Base-by-base conservation (phyloP, 129 eudicot species). In the Pseudognaphalium luteoalbum region DNA sequence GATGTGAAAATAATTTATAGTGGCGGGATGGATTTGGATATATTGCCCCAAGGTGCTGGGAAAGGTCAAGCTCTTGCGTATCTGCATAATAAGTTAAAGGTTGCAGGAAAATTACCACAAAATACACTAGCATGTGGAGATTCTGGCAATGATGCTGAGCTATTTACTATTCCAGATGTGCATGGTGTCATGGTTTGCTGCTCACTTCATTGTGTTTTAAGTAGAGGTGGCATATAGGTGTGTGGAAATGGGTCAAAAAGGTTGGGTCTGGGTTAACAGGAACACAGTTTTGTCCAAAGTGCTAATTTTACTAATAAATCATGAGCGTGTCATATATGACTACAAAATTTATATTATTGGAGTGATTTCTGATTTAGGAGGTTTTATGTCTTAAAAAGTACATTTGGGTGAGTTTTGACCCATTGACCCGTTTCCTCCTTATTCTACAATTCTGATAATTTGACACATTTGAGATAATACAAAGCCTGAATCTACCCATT, bases 21-120 rank as follows among this genome's bases (percentile, higher is more conserved):
- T 78, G 97, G 97, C 8, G 98, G 97, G 39, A 83, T 85, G 83
- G 97, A 94, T 78, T 76, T 91, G 84, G 98, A 94, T 78, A 87
- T 94, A 68, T 81, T 94, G 79, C 96, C 98, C 30, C 90, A 94
- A 91, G 93, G 96, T 72, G 97, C 99, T 78, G 99, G 99, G 8
- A 94, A 94, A 91, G 99, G 97, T 37, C 96, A 94, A 81, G 99
- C 98, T 72, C 93, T 94, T 74, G 96, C 98, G 71, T 94, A 94
- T 83, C 69, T 94, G 83, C 98, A 72, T 47, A 84, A 86, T 61
- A 91, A 84, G 74, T 83, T 94, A 30, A 89, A 83, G 57, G 76
- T 76, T 2, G 84, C 68, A 71, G 90, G 88, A 21, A 91, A 83
- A 81, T 78, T 86, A 71, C 97, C 99, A 4, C 66, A 51, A 21